Conservation (phyloP, 169 alveolate species). For the Theileria equi region DNA sequence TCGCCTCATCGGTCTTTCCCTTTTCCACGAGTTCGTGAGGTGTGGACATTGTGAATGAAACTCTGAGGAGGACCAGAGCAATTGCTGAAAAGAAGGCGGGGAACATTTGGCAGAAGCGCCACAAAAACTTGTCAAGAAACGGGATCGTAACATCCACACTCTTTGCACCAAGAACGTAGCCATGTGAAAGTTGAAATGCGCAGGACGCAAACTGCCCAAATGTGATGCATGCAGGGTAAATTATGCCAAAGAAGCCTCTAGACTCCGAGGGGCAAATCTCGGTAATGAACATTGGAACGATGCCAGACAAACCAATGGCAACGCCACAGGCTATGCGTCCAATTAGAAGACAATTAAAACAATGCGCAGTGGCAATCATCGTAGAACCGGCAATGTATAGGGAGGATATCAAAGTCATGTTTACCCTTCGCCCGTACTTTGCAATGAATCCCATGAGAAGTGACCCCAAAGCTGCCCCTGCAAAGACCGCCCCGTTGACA, state of each 20-base stretch:
- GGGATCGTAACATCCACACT: not conserved
- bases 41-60: conserved; percentile 65
- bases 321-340: conserved; percentile 78
- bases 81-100: conserved; percentile 58
- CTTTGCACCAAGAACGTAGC: conserved; percentile 16
- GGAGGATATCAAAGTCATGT: conserved; percentile 54
- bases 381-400: conserved; percentile 60
- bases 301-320: conserved; percentile 79
- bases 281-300: conserved; percentile 78
- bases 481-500: conserved; percentile 62
- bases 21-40: conserved; percentile 65
- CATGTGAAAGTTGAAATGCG: conserved; percentile 72
- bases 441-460: conserved; percentile 54
- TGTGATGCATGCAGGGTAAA: conserved; percentile 77
- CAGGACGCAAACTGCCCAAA: conserved; percentile 77
- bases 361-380: conserved; percentile 60
- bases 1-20: conserved; percentile 67
- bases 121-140: conserved; percentile 40
- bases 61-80: conserved; percentile 44
- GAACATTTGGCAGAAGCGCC: conserved; percentile 68
- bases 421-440: conserved; percentile 65
- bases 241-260: conserved; percentile 76
- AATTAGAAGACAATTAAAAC: conserved; percentile 65
- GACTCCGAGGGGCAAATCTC: conserved; percentile 76
- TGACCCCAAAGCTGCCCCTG: conserved; percentile 74